Base-by-base conservation (phyloP, 129 eudicot species). In the Flaveria brownii region DNA sequence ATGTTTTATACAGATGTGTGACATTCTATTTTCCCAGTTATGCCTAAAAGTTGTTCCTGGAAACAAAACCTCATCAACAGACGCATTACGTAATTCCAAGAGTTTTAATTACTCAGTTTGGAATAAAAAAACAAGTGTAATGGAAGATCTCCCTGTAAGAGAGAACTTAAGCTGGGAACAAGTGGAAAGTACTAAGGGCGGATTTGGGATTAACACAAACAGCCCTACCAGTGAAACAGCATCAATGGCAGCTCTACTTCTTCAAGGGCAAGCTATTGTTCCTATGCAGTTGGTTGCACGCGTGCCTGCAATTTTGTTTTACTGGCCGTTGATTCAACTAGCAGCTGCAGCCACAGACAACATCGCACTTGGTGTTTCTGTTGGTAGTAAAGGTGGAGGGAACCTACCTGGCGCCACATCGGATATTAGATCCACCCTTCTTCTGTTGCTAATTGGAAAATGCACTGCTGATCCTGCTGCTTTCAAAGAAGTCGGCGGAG, bases 301-400 rank as follows among this genome's bases (percentile, higher is more conserved):
- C 68, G 95, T 95, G 78, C 99, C 95, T 70, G 87, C 91, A 59
- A 93, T 84, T 46, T 82, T 95, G 81, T 91, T 95, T 81, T 91
- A 91, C 82, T 95, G 99, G 99, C 99, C 99, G 20, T 81, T 95
- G 82, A 95, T 95, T 80, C 99, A 95, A 75, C 97, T 95, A 50
- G 97, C 97, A 17, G 87, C 88, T 71, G 99, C 97, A 39, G 99
- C 99, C 56, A 91, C 97, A 2, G 99, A 95, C 82, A 91, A 95
- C 80, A 95, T 95, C 77, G 99, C 99, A 2, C 74, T 95, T 61
- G 99, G 99, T 51, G 99, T 95, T 72, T 95, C 99, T 68, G 99
- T 95, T 80, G 99, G 99, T 71, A 95, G 99, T 85, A 89, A 89
- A 85, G 99, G 97, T 39, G 93, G 97, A 61, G 97, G 96, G 68